Percentiles rank a stretch among this genome's conserved stretches.
Evolutionary conservation across 352 stramenopile species (phyloP).

Genomic region (Phytopythium sindhum): DNA sequence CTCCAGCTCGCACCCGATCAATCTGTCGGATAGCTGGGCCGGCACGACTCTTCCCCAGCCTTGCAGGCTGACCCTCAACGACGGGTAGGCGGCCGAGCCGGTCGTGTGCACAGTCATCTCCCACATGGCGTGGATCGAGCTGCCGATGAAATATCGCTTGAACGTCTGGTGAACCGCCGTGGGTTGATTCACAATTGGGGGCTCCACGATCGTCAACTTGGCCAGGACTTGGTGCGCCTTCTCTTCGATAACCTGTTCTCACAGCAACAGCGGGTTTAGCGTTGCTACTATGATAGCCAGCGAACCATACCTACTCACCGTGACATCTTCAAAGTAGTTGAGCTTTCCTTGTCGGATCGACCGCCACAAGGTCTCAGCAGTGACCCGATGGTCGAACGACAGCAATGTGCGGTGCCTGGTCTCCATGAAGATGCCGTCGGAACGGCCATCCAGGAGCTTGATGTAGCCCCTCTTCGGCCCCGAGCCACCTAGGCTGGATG

Average conservation of each 20-base stretch:
- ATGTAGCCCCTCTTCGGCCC: not conserved
- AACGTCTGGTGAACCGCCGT: not conserved
- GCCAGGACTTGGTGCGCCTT: not conserved
- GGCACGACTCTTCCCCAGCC: not conserved
- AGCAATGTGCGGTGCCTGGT: not conserved
- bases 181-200: not conserved
- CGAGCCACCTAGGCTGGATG: not conserved
- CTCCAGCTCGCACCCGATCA: not conserved
- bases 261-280: not conserved
- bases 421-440: not conserved
- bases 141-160: not conserved
- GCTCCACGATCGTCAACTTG: not conserved
- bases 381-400: not conserved
- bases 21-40: not conserved
- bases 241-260: not conserved
- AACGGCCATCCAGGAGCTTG: not conserved
- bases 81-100: not conserved
- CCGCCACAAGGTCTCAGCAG: not conserved
- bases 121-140: not conserved
- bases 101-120: not conserved
- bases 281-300: not conserved
- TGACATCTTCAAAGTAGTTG: conserved; percentile 4
- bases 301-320: not conserved
- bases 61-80: not conserved
- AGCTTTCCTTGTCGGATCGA: not conserved